Conservation (phyloP, 257 asterid species). For the Gentiana straminea region DNA sequence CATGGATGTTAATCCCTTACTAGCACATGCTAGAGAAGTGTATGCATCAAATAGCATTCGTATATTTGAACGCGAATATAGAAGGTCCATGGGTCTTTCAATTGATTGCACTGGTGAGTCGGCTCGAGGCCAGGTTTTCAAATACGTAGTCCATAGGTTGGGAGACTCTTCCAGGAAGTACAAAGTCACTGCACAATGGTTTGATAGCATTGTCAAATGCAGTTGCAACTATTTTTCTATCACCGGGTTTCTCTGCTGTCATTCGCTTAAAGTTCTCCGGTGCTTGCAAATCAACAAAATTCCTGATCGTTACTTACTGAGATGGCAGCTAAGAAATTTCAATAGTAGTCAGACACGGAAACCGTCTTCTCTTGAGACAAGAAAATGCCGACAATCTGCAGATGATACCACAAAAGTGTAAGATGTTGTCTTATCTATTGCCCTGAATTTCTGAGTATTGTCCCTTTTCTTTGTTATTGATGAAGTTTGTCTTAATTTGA, state of each 20-base stretch:
- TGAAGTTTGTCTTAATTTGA: not conserved
- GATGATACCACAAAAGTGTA: slow-evolving; percentile 12
- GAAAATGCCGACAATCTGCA: not conserved
- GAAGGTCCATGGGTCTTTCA: not conserved
- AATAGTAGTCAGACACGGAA: not conserved
- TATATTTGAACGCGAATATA: slow-evolving; percentile 11
- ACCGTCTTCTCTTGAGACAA: not conserved
- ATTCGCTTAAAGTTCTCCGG: slow-evolving; percentile 5
- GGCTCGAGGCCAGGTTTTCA: not conserved
- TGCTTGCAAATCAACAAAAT: slow-evolving; percentile 6
- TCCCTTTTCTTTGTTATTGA: too few relatives aligned
- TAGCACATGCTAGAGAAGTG: slow-evolving; percentile 7
- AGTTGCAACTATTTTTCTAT: slow-evolving; percentile 8
- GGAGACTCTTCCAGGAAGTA: not conserved
- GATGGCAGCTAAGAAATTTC: slow-evolving; percentile 11
- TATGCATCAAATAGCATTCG: slow-evolving; percentile 6
- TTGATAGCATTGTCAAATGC: slow-evolving; percentile 3
- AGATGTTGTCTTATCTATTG: not conserved
- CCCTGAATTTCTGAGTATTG: too few relatives aligned
- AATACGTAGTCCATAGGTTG: not conserved
- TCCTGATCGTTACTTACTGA: slow-evolving; percentile 13
- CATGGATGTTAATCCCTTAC: slow-evolving; percentile 3
- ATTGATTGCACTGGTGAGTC: not conserved
- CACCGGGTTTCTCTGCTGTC: slow-evolving; percentile 14
- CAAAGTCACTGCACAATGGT: not conserved